These are phyloP conservation scores for Metroxylon sagu DNA, from an alignment of 176 grass and related monocot genomes.

Conservation along the genomic window DNA sequence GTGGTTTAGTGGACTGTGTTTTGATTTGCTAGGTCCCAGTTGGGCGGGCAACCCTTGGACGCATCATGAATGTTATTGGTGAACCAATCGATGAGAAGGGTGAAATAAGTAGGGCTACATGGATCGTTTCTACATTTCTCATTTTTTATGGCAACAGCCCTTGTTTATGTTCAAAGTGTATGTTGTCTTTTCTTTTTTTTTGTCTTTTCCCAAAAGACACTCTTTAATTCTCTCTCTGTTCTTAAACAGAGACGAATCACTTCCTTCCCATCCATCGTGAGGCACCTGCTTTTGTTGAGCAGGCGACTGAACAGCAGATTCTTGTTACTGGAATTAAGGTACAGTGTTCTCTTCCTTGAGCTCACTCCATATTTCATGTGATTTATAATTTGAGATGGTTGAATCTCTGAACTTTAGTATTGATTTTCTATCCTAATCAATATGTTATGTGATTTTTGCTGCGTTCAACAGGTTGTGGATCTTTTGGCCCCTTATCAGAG, in stretches of 20 bases:
- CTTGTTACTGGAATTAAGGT: constrained; percentile 99
- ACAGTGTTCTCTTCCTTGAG: background rate
- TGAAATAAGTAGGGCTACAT: constrained; percentile 63
- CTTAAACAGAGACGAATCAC: constrained; percentile 48
- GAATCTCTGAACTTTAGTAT: no score
- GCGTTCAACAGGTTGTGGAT: constrained; percentile 73
- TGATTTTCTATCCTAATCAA: no score
- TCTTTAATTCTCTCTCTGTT: no score
- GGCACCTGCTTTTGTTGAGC: constrained; percentile 86
- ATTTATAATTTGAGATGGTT: no score
- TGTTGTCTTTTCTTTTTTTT: constrained; percentile 10
- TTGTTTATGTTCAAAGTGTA: background rate
- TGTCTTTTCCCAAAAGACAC: background rate
- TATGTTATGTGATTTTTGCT: background rate
- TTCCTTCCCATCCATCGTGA: constrained; percentile 92
- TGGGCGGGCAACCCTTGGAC: constrained; percentile 80
- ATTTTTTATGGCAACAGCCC: background rate
- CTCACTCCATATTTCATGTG: no score
- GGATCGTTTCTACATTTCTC: background rate
- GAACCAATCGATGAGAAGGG: constrained; percentile 94
- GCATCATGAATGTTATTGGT: constrained; percentile 90
- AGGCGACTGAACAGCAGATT: constrained; percentile 90
- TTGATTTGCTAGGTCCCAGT: constrained; percentile 53
- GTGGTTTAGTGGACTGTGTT: no score
- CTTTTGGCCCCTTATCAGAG: constrained; percentile 94